Conservation (phyloP, 2,329 filamentous ascomycete species). For the Dichotomopilus funicola region DNA sequence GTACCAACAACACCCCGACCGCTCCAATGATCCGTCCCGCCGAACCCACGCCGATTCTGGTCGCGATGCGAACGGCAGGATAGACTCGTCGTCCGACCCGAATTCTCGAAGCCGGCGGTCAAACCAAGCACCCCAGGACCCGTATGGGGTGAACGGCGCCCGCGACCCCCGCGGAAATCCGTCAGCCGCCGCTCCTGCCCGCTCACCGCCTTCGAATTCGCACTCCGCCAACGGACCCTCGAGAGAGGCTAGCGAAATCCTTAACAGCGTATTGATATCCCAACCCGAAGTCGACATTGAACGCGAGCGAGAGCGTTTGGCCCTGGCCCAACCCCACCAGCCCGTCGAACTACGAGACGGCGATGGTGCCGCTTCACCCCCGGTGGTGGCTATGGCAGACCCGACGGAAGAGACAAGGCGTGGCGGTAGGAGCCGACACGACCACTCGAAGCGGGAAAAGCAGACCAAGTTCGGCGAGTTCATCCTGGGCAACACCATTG, state of each 20-base stretch:
- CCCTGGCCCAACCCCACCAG: conserved; percentile 48
- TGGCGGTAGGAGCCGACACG: conserved; percentile 51
- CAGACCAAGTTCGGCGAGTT: conserved; percentile 91
- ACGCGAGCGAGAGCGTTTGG: conserved; percentile 63
- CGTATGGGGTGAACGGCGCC: conserved; percentile 31
- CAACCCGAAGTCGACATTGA: conserved; percentile 68
- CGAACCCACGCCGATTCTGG: conserved; percentile 32
- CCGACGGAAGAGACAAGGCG: conserved; percentile 40
- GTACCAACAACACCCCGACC: conserved; percentile 32
- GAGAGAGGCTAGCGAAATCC: conserved; percentile 70
- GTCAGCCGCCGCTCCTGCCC: conserved; percentile 38
- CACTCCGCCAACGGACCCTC: conserved; percentile 54
- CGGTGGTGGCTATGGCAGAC: conserved; percentile 38
- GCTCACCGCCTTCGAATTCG: conserved; percentile 39
- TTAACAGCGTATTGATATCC: conserved; percentile 70
- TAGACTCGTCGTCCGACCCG: conserved; percentile 26
- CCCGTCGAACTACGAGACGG: conserved; percentile 34
- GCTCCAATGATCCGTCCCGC: conserved; percentile 37
- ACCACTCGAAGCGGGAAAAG: conserved; percentile 58
- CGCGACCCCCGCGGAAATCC: conserved; percentile 34
- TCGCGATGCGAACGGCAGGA: conserved; percentile 29
- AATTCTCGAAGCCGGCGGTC: conserved; percentile 35
- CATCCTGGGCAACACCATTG: conserved; percentile 89
- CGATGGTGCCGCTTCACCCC: conserved; percentile 40
- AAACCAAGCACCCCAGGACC: conserved; percentile 34